Evolutionary conservation across 768 basidiomycete species (phyloP).

Genomic region (Tephrocybe rancida): DNA sequence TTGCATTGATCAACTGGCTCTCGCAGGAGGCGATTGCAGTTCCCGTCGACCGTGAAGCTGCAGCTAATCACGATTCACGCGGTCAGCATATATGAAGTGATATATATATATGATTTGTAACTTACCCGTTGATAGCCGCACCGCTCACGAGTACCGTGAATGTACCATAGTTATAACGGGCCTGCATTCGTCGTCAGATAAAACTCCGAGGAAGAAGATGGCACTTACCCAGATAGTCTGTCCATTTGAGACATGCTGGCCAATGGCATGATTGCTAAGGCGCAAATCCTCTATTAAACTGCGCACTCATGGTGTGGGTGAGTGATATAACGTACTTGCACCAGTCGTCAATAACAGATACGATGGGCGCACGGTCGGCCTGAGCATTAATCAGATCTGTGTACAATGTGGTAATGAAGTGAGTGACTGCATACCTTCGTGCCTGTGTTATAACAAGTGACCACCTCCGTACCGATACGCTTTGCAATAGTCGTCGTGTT

Average conservation of each 20-base stretch:
- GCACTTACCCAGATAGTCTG: background rate
- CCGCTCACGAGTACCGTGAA: no score
- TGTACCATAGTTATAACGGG: constrained; percentile 6
- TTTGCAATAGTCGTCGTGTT: constrained; percentile 1
- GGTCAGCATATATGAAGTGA: background rate
- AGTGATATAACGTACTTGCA: constrained; percentile 9
- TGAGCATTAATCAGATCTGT: background rate
- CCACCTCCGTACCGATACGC: constrained; percentile 7
- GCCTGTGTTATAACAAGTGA: constrained; percentile 10
- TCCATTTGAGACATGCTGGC: background rate
- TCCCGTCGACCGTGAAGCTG: no score
- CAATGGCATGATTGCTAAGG: background rate
- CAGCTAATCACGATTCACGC: constrained; percentile 5
- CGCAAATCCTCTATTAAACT: background rate
- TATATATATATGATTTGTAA: background rate
- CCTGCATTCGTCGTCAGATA: background rate
- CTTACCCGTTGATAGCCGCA: constrained; percentile 3
- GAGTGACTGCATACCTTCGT: background rate
- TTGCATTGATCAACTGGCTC: constrained; percentile 19
- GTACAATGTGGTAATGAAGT: background rate
- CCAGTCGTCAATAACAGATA: constrained; percentile 9
- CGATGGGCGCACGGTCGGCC: constrained; percentile 12
- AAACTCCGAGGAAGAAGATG: no score
- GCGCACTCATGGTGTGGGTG: background rate
- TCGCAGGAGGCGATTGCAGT: constrained; percentile 20